Percentiles rank a stretch among this genome's conserved stretches.
These are phyloP conservation scores for Termitomyces titanicus DNA, from an alignment of 768 basidiomycete species.

Conservation along the genomic window DNA sequence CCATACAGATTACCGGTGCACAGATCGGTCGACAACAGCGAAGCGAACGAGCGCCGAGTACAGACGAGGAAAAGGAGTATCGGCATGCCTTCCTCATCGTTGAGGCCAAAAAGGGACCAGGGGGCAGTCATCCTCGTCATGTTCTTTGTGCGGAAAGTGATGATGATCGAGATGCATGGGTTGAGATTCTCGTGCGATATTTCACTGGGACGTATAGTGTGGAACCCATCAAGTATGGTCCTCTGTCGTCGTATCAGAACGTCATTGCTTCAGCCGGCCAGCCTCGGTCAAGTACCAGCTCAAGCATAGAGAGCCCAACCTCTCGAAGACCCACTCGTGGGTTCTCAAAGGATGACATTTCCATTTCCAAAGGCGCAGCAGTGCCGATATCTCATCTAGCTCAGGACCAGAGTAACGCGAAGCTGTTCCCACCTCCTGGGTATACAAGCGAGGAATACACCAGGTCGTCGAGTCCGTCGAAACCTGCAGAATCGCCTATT, in stretches of 20 bases:
- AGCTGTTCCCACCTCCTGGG: slow-evolving; percentile 51
- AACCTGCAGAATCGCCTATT: slow-evolving; percentile 45
- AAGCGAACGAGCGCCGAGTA: slow-evolving; percentile 43
- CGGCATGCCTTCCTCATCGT: slow-evolving; percentile 97
- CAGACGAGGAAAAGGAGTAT: slow-evolving; percentile 89
- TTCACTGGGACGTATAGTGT: slow-evolving; percentile 80
- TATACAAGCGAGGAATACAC: slow-evolving; percentile 29
- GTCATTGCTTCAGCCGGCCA: slow-evolving; percentile 28
- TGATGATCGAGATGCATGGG: slow-evolving; percentile 90
- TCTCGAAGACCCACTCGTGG: slow-evolving; percentile 38
- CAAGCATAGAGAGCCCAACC: slow-evolving; percentile 31
- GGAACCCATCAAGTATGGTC: slow-evolving; percentile 45
- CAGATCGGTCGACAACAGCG: slow-evolving; percentile 95
- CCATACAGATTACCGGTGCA: slow-evolving; percentile 86
- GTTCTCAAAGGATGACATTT: slow-evolving; percentile 58
- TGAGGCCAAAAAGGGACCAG: slow-evolving; percentile 74
- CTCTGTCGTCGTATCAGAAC: slow-evolving; percentile 18
- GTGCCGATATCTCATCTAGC: slow-evolving; percentile 56
- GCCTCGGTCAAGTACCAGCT: slow-evolving; percentile 54
- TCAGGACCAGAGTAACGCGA: slow-evolving; percentile 52
- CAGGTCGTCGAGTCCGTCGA: slow-evolving; percentile 52
- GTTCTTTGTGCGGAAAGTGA: slow-evolving; percentile 98
- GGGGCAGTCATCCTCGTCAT: slow-evolving; percentile 72
- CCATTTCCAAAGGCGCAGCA: slow-evolving; percentile 41
- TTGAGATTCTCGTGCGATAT: slow-evolving; percentile 87